phyloP scores from a whole-genome alignment of 345 rosid genomes.

The Populus simonii region DNA sequence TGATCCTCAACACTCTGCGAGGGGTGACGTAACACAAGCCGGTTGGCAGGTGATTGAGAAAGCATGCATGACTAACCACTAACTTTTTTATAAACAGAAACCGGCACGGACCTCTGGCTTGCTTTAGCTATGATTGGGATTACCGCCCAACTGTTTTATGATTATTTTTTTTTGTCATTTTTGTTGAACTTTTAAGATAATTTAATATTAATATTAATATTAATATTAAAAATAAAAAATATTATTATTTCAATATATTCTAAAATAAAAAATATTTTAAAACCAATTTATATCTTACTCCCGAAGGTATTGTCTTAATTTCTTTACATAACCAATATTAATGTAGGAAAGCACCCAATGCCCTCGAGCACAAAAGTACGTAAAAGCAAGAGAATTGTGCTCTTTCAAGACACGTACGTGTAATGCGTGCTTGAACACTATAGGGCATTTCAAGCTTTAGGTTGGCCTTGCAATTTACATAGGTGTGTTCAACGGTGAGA shows the following conservation, averaged over 20 bases:
- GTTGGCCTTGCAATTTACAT: too few species aligned
- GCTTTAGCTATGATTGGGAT: neutral
- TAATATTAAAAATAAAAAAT: too few species aligned
- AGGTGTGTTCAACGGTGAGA: neutral
- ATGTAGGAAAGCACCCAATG: neutral
- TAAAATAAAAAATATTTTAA: too few species aligned
- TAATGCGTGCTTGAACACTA: neutral
- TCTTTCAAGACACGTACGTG: neutral
- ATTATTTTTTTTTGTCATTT: too few species aligned
- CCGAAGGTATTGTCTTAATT: neutral
- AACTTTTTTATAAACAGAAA: neutral
- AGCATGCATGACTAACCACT: neutral
- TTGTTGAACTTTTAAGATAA: too few species aligned
- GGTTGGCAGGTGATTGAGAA: slow-evolving; percentile 20
- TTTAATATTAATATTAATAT: too few species aligned
- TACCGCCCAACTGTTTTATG: too few species aligned
- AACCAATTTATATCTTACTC: too few species aligned
- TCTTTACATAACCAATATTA: neutral
- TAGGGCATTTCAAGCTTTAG: neutral
- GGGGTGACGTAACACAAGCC: slow-evolving; percentile 15
- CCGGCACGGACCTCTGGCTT: neutral
- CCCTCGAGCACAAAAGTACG: neutral
- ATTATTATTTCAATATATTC: too few species aligned
- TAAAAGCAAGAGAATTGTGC: neutral
- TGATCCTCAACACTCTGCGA: neutral